Conservation (phyloP, 1,139 yeast species). For the Candida albicans region DNA sequence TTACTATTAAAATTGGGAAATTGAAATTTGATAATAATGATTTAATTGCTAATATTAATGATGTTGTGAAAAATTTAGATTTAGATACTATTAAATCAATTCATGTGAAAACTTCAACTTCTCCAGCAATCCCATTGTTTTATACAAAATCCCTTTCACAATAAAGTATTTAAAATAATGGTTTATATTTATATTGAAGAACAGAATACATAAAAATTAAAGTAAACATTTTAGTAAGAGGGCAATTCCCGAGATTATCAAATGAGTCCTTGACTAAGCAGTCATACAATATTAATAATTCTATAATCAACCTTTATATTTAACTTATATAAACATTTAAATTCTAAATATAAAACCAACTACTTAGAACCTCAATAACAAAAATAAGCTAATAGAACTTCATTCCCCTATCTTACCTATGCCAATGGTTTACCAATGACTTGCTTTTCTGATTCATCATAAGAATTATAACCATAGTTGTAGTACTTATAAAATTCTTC, state of each 20-base stretch:
- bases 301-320: no score
- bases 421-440: slow-evolving; percentile 13
- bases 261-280: background rate
- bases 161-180: no score
- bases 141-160: slow-evolving; percentile 32
- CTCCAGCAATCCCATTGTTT: slow-evolving; percentile 86
- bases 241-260: background rate
- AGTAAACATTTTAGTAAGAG: no score
- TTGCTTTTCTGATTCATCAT: slow-evolving; percentile 18
- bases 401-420: slow-evolving; percentile 3
- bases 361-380: no score
- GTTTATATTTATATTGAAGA: no score
- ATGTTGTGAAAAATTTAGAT: slow-evolving; percentile 53
- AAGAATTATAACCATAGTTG: slow-evolving; percentile 31
- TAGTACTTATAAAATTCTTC: slow-evolving; percentile 20
- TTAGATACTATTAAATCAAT: slow-evolving; percentile 52
- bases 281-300: background rate
- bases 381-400: background rate
- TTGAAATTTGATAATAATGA: slow-evolving; percentile 32
- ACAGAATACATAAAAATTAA: no score
- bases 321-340: no score
- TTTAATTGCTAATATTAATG: slow-evolving; percentile 56
- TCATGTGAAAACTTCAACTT: slow-evolving; percentile 64
- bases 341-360: no score
- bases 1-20: slow-evolving; percentile 68